A percentile compares a stretch with the other conserved stretches of the same genome.
These are phyloP conservation scores for Xylaria curta DNA, from an alignment of 495 filamentous ascomycete genomes.

Conservation along the genomic window DNA sequence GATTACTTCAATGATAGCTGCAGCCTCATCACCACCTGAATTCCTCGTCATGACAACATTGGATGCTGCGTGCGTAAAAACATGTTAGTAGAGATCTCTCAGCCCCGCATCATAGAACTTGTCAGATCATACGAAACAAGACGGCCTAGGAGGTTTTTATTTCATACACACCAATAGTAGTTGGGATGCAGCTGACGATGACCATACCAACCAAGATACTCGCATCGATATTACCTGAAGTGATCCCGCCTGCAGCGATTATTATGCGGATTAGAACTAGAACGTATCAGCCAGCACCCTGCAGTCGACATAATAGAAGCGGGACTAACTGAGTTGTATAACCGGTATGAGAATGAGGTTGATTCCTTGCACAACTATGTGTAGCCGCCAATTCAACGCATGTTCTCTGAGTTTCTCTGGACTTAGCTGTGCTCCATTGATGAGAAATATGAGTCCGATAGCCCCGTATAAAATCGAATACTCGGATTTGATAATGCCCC, in stretches of 20 bases:
- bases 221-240: constrained; percentile 49
- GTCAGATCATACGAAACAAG: too few relatives aligned
- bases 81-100: too few relatives aligned
- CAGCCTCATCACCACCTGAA: constrained; percentile 62
- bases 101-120: too few relatives aligned
- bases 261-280: constrained; percentile 55
- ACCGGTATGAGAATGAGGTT: constrained; percentile 60
- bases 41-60: constrained; percentile 65
- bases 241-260: constrained; percentile 51
- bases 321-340: constrained; percentile 41
- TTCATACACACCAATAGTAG: constrained; percentile 49
- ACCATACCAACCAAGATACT: constrained; percentile 62
- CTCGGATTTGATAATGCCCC: constrained; percentile 59
- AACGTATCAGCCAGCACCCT: constrained; percentile 31
- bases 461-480: constrained; percentile 62
- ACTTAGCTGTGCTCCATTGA: constrained; percentile 60
- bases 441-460: constrained; percentile 60
- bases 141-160: too few relatives aligned
- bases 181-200: constrained; percentile 62
- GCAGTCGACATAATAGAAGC: neutral
- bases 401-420: constrained; percentile 58
- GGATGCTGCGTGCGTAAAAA: constrained; percentile 37
- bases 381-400: constrained; percentile 59
- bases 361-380: constrained; percentile 57
- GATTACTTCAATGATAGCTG: constrained; percentile 60